Evolutionary conservation across 2,329 filamentous ascomycete genomes (phyloP), one percentile per base, ranked within the genome.

Genomic region (Xylaria sp.): DNA sequence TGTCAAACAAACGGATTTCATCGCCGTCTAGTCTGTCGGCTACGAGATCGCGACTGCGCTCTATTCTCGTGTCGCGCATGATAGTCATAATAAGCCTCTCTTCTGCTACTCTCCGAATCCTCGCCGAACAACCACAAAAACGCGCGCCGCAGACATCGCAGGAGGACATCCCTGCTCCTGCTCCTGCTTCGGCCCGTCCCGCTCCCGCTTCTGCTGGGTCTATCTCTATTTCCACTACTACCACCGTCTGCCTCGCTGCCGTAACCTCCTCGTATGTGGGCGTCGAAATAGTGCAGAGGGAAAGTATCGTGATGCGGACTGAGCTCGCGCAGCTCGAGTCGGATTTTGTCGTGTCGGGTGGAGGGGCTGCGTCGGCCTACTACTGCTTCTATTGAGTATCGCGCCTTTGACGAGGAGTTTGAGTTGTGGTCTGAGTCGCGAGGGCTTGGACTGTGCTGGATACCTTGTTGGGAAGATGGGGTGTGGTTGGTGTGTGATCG

Each of bases 51-150:
- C 2, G 20, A 36, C n/a, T 23, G 56, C 33, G 64, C 26, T 9
- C 23, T 59, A 17, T 6, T 6, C 2, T 59, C 51, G 3, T 53
- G 2, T 4, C 9, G 13, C 3, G 6, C 40, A 13, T 23, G 4
- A 1, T 23, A 6, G 4, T 2, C 26, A 17, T 31, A 11, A 5
- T 31, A 11, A 5, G 44, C 11, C 28, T 62, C 31, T 11, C 33
- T 26, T 4, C 28, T 23, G n/a, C 20, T 9, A 40, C 13, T 40
- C 15, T 40, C 38, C 38, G 38, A 17, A 40, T 40, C 38, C 38
- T 5, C 13, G 17, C 38, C 44, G 17, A 63, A 57, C 5, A 56
- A 13, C 59, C 59, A 38, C 36, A 49, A 36, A 56, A 66, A 53
- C 10, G 23, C 36, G 15, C 49, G 38, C 17, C 40, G 57, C 15